Conservation (phyloP, 495 filamentous ascomycete genomes). For the Margaritispora aquatica region DNA sequence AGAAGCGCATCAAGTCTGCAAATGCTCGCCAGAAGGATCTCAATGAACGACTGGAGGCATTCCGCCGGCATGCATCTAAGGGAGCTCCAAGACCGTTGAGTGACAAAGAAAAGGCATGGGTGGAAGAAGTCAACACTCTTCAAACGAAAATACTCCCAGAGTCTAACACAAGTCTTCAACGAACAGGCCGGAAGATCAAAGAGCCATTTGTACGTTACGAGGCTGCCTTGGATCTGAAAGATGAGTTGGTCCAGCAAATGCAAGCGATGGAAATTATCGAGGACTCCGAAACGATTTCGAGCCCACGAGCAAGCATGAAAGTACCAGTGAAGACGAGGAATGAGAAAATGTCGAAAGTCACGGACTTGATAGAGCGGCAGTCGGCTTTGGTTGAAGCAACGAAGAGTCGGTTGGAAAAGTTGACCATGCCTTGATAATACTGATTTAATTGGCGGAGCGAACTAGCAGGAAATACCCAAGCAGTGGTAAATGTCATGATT, state of each 20-base stretch:
- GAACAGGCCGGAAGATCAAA: slow-evolving; percentile 17
- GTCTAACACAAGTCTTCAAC: slow-evolving; percentile 11
- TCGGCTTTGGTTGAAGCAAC: slow-evolving; percentile 48
- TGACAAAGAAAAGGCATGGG: slow-evolving; percentile 65
- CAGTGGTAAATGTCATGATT: background rate
- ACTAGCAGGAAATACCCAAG: background rate
- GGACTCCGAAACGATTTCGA: background rate
- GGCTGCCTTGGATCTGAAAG: slow-evolving; percentile 37
- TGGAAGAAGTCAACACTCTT: slow-evolving; percentile 54
- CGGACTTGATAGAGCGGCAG: slow-evolving; percentile 66
- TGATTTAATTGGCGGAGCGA: too few relatives aligned
- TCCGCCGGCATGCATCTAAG: slow-evolving; percentile 55
- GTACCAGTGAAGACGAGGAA: slow-evolving; percentile 64
- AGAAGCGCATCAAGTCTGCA: slow-evolving; percentile 53
- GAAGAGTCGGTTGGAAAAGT: slow-evolving; percentile 42
- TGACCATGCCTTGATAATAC: slow-evolving; percentile 31
- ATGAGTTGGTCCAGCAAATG: slow-evolving; percentile 46
- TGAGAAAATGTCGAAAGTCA: slow-evolving; percentile 62
- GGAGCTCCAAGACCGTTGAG: slow-evolving; percentile 59
- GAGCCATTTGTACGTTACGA: slow-evolving; percentile 41
- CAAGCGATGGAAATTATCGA: slow-evolving; percentile 27
- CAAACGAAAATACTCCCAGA: slow-evolving; percentile 34
- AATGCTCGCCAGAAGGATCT: slow-evolving; percentile 54
- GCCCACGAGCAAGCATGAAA: slow-evolving; percentile 27
- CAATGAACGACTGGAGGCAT: slow-evolving; percentile 52